These are phyloP conservation scores for Trametes versicolor DNA, from an alignment of 1,284 basidiomycete genomes.

Conservation along the genomic window DNA sequence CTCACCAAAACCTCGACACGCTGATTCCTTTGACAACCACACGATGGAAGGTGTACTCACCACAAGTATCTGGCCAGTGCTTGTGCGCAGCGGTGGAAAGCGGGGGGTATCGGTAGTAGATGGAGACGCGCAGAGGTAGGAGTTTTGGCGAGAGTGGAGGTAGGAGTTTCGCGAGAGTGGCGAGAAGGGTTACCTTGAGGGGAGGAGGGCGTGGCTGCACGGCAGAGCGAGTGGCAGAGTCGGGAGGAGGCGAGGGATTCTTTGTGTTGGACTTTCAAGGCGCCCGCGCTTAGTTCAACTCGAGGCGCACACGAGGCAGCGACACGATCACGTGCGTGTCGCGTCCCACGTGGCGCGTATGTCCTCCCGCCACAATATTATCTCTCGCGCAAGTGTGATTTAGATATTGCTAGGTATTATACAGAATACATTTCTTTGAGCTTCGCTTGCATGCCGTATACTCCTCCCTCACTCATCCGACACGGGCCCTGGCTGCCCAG, in stretches of 20 bases:
- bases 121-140: neutral
- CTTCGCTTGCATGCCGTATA: neutral
- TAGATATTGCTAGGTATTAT: neutral
- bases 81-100: neutral
- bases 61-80: neutral
- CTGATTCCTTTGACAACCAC: neutral
- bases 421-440: neutral
- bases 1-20: neutral
- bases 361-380: neutral
- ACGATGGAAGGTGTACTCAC: neutral
- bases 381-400: neutral
- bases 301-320: slow-evolving; percentile 34
- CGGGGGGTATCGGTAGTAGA: neutral
- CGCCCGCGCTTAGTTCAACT: slow-evolving; percentile 24
- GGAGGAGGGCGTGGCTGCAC: slow-evolving; percentile 1
- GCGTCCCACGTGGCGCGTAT: slow-evolving; percentile 19
- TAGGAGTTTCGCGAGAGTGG: slow-evolving; percentile 2
- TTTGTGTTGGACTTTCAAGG: slow-evolving; percentile 20
- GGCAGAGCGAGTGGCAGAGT: neutral
- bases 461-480: slow-evolving; percentile 42
- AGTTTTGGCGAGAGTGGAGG: slow-evolving; percentile 2
- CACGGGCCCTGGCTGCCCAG: slow-evolving; percentile 65
- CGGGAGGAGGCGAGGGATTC: slow-evolving; percentile 9
- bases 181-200: slow-evolving; percentile 5
- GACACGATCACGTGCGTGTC: slow-evolving; percentile 34